These are phyloP conservation scores for Phytophthora kernoviae DNA, from an alignment of 352 stramenopile genomes.

Conservation along the genomic window DNA sequence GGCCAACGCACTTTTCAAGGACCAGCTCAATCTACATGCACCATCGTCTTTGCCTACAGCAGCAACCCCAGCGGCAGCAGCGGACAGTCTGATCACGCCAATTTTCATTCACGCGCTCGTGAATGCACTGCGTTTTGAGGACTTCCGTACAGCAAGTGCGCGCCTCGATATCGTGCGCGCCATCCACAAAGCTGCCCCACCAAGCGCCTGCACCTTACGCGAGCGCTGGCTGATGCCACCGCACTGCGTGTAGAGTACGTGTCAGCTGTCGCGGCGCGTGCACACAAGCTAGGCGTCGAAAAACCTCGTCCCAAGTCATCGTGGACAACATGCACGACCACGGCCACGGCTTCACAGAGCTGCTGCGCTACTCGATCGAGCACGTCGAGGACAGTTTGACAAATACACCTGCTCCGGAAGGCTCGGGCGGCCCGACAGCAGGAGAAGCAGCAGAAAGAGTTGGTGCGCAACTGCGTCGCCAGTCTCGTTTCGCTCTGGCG, in stretches of 20 bases:
- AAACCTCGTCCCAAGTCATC: conserved; percentile 44
- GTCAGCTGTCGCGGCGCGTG: conserved; percentile 42
- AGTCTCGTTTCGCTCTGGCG: conserved; percentile 73
- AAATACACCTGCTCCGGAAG: conserved; percentile 17
- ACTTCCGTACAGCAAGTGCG: conserved; percentile 84
- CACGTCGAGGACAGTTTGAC: conserved; percentile 57
- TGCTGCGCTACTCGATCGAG: conserved; percentile 85
- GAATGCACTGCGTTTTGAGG: conserved; percentile 82
- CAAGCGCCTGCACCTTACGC: conserved; percentile 72
- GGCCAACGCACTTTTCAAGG: conserved; percentile 77
- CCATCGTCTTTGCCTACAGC: conserved; percentile 25
- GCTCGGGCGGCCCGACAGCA: conserved; percentile 24
- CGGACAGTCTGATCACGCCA: conserved; percentile 76
- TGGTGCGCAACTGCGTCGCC: conserved; percentile 74
- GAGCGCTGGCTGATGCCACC: conserved; percentile 76
- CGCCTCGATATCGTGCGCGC: conserved; percentile 82
- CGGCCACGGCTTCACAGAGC: conserved; percentile 79
- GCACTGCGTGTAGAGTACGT: conserved; percentile 74
- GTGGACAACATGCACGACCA: conserved; percentile 72
- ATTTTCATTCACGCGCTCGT: conserved; percentile 81
- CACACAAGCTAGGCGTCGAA: conserved; percentile 68
- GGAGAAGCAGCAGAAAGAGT: conserved; percentile 45
- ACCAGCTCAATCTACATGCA: conserved; percentile 49
- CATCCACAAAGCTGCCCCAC: conserved; percentile 83
- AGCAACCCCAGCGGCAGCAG: conserved; percentile 44